Conservation (phyloP, 108 stramenopile genomes). For the Fistulifera solaris region DNA sequence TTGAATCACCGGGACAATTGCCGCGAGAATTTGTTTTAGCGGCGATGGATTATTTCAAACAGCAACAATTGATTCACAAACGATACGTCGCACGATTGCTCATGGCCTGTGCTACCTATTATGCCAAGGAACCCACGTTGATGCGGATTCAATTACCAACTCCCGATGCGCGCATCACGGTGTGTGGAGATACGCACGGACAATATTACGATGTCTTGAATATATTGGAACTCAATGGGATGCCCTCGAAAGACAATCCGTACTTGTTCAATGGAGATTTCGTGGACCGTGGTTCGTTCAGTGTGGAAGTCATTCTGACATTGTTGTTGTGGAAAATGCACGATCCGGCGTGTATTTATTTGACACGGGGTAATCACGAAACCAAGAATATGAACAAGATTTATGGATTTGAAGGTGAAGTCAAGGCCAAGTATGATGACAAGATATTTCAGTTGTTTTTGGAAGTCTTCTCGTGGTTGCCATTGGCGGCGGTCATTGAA, state of each 20-base stretch:
- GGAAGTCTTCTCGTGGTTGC: constrained; percentile 87
- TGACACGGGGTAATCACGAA: constrained; percentile 97
- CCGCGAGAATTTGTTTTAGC: constrained; percentile 86
- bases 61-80: constrained; percentile 92
- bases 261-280: constrained; percentile 99
- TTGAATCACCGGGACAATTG: constrained; percentile 71
- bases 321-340: constrained; percentile 85
- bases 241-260: constrained; percentile 75
- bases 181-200: constrained; percentile 98
- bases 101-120: constrained; percentile 51
- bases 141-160: constrained; percentile 58
- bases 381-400: constrained; percentile 98
- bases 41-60: constrained; percentile 72
- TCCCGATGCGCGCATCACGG: constrained; percentile 50
- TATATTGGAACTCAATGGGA: constrained; percentile 93
- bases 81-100: constrained; percentile 82
- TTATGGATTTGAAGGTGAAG: constrained; percentile 99
- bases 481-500: constrained; percentile 79
- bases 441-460: constrained; percentile 93
- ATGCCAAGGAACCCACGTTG: constrained; percentile 50
- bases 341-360: constrained; percentile 71
- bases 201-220: constrained; percentile 98
- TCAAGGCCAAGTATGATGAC: constrained; percentile 95
- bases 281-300: constrained; percentile 95
- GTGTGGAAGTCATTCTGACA: constrained; percentile 91